A percentile compares a stretch with the other conserved stretches of the same genome.
Evolutionary conservation across 768 basidiomycete species (phyloP).

Genomic region (Tylopilus cervinicoccineus): DNA sequence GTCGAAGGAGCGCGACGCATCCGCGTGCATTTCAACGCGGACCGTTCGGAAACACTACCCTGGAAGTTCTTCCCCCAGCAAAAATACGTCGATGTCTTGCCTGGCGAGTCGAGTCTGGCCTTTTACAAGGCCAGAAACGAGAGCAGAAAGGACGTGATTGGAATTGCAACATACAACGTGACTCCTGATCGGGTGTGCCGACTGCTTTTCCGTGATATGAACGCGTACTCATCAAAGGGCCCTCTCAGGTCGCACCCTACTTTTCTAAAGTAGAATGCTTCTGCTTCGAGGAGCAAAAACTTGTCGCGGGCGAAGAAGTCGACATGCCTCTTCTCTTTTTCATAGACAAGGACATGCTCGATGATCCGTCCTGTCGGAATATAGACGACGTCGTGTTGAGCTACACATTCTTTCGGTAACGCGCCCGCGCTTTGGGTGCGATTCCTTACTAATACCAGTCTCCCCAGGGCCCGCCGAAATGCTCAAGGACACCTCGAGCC

Average conservation of each 20-base stretch:
- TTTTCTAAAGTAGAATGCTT: slow-evolving; percentile 99
- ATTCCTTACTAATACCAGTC: neutral
- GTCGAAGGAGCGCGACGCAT: slow-evolving; percentile 67
- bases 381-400: slow-evolving; percentile 91
- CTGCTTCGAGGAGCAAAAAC: slow-evolving; percentile 97
- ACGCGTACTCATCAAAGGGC: neutral
- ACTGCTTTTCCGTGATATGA: neutral
- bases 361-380: slow-evolving; percentile 84
- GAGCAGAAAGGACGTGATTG: slow-evolving; percentile 85
- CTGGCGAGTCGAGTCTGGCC: slow-evolving; percentile 93
- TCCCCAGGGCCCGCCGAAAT: slow-evolving; percentile 77
- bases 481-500: slow-evolving; percentile 83
- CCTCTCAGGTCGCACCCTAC: slow-evolving; percentile 84
- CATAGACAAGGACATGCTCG: slow-evolving; percentile 94
- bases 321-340: slow-evolving; percentile 99
- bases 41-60: slow-evolving; percentile 81
- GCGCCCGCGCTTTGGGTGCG: neutral
- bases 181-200: slow-evolving; percentile 87
- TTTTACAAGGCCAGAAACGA: slow-evolving; percentile 94
- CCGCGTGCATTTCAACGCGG: slow-evolving; percentile 95
- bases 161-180: slow-evolving; percentile 98
- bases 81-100: slow-evolving; percentile 83
- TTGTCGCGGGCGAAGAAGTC: slow-evolving; percentile 92
- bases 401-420: slow-evolving; percentile 95
- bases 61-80: slow-evolving; percentile 94